A percentile compares a stretch with the other conserved stretches of the same genome.
phyloP scores from a whole-genome alignment of 176 grass and related monocot genomes.

The Saccharum spontaneum region DNA sequence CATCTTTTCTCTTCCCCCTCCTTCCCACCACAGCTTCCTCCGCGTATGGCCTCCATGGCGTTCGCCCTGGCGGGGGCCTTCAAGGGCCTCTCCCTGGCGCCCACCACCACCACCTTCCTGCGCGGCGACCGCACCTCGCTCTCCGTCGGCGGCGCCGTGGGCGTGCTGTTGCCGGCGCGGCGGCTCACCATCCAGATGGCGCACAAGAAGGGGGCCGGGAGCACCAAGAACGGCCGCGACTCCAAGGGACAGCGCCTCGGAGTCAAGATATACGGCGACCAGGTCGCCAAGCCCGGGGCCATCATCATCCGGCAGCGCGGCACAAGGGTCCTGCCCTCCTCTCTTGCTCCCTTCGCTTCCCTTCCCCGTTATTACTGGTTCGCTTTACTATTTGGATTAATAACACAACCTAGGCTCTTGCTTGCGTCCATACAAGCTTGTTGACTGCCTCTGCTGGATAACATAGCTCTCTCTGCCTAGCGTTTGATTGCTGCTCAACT shows the following conservation, averaged over 20 bases:
- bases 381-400: neutral
- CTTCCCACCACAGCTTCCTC: neutral
- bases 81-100: conserved; percentile 62
- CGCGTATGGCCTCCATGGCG: conserved; percentile 54
- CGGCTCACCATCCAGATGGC: conserved; percentile 87
- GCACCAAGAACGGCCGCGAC: conserved; percentile 94
- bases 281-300: conserved; percentile 85
- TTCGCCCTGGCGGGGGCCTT: conserved; percentile 66
- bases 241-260: conserved; percentile 81
- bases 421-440: neutral
- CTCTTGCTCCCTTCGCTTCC: neutral
- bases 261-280: conserved; percentile 96
- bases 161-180: conserved; percentile 38
- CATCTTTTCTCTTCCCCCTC: neutral
- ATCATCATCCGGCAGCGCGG: conserved; percentile 97
- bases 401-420: neutral
- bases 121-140: conserved; percentile 26
- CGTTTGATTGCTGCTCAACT: neutral
- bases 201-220: conserved; percentile 99
- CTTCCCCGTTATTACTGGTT: neutral
- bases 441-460: neutral
- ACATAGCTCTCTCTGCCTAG: neutral
- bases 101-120: conserved; percentile 32
- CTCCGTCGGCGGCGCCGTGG: neutral
- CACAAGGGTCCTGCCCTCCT: conserved; percentile 59